Evolutionary conservation across 805 yeast species (phyloP).

Genomic region (Monosporozyma servazzii): DNA sequence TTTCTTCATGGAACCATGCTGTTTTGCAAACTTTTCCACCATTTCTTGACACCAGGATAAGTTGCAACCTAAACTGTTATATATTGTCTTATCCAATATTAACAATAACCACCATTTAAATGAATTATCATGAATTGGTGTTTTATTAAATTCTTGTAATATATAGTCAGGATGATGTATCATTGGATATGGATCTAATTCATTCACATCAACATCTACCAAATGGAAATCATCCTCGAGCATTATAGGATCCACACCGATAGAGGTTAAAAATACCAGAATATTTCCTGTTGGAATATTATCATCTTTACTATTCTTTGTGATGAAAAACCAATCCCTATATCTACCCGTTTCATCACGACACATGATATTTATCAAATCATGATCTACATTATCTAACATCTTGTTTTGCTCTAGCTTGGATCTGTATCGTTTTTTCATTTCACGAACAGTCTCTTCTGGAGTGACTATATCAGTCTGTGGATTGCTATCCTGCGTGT

Average conservation of each 20-base stretch:
- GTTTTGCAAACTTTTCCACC: background rate
- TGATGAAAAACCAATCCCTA: background rate
- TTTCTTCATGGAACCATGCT: background rate
- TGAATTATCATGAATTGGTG: background rate
- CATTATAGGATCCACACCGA: background rate
- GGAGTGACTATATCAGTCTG: background rate
- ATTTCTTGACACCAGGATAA: constrained; percentile 10
- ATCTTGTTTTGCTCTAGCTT: background rate
- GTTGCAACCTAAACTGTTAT: constrained; percentile 14
- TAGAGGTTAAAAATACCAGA: background rate
- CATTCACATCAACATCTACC: background rate
- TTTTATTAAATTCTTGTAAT: background rate
- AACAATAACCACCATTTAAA: constrained; percentile 14
- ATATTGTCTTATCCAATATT: constrained; percentile 23
- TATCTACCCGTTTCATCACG: background rate
- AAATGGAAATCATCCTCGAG: background rate
- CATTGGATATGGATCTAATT: background rate
- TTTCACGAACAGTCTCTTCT: background rate
- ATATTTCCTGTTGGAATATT: background rate
- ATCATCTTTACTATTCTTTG: background rate
- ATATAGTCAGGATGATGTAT: background rate
- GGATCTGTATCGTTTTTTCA: background rate
- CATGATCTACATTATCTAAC: background rate
- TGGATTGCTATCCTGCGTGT: background rate
- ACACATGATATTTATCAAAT: background rate